Base-by-base conservation (phyloP, 2,329 filamentous ascomycete species). In the Allantophomopsis cytisporea region DNA sequence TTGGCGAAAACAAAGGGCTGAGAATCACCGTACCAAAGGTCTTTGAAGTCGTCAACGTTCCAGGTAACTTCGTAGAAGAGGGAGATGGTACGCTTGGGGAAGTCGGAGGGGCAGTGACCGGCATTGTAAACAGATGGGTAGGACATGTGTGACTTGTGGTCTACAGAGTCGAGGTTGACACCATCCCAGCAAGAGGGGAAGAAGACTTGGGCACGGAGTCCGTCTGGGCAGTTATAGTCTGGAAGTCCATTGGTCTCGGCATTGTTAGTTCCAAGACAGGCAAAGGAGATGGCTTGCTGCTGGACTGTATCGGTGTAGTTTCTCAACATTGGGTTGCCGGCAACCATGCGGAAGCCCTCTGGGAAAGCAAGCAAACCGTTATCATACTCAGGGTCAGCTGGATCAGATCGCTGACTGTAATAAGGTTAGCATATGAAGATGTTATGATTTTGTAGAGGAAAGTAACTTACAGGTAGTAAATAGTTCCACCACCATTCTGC, bases 141-240 rank as follows among this genome's bases (percentile, higher is more conserved):
- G 1, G 62, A 59, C 53, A 78, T 64, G 47, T 78, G 75, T 38
- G 58, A 69, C 48, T 65, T 67, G 54, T 78, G 72, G 53, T 76
- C 61, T 1, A 59, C 36, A 6, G 64, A 63, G 50, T 78, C 72
- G 16, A 73, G 48, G 45, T 75, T 66, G 35, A 60, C 58, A 28
- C 76, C 76, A 43, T 80, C 65, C 76, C 76, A 80, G 60, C 76
- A 80, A 4, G 66, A 66, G 1, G 72, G 73, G 52, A 78, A 76
- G 50, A 66, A 68, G 15, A 76, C 59, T 48, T 76, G 67, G 12
- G 66, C 60, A 31, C 71, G 65, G 15, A 67, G 59, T 33, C 71
- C 64, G 30, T 63, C 53, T 6, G 64, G 62, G 50, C 76, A 79
- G 42, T 68, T 69, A 42, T 63, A 61, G 45, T 64, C 63, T 1